Evolutionary conservation across 2,329 filamentous ascomycete genomes (phyloP).

Genomic region (Magnaporthiopsis incrustans): DNA sequence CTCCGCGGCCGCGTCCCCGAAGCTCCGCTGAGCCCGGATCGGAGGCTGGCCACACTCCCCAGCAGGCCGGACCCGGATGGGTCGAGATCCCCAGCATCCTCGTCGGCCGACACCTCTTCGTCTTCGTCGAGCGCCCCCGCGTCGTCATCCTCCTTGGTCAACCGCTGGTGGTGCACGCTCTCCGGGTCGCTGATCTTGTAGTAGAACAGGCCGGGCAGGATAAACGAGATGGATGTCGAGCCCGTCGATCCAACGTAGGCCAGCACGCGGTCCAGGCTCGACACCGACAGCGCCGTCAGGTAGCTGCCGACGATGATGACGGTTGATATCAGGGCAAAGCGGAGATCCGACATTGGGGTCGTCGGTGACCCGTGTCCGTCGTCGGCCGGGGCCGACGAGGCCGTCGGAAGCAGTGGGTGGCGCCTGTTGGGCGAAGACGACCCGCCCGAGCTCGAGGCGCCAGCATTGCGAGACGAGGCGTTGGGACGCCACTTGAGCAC

Average conservation of each 20-base stretch:
- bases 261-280: constrained; percentile 79
- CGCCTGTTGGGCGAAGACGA: constrained; percentile 30
- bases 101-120: constrained; percentile 28
- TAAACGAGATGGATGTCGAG: constrained; percentile 93
- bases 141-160: constrained; percentile 88
- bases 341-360: constrained; percentile 70
- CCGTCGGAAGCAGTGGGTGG: constrained; percentile 33
- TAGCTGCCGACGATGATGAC: constrained; percentile 79
- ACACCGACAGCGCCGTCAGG: constrained; percentile 82
- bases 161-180: constrained; percentile 73
- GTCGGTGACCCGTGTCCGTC: constrained; percentile 45
- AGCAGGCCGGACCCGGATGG: constrained; percentile 25
- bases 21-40: constrained; percentile 26
- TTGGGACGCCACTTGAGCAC: constrained; percentile 86
- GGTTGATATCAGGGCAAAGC: constrained; percentile 86
- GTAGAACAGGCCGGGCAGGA: constrained; percentile 91
- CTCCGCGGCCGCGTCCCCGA: constrained; percentile 31
- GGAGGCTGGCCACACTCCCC: constrained; percentile 37
- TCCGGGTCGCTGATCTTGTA: constrained; percentile 96
- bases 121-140: constrained; percentile 32
- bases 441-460: constrained; percentile 24
- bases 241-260: constrained; percentile 95
- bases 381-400: constrained; percentile 18
- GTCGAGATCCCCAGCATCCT: constrained; percentile 37
- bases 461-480: constrained; percentile 16